Percentiles rank a stretch among this genome's conserved stretches.
Conservation (phyloP, 768 basidiomycete species). For the Boletus rubescentipes region DNA sequence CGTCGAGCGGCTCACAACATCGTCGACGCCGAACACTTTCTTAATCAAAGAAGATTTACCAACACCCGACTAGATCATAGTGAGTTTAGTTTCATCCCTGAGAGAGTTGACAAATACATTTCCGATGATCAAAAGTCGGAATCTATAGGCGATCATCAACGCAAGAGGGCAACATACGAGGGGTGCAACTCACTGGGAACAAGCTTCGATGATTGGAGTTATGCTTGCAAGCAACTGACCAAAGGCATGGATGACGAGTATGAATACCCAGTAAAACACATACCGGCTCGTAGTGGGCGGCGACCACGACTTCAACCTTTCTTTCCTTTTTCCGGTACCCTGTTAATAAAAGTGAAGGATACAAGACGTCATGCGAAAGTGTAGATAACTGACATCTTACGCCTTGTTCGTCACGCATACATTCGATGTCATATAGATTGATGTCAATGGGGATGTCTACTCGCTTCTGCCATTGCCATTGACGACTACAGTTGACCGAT, state of each 20-base stretch:
- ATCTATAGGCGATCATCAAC: neutral
- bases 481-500: neutral
- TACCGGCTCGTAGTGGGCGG: neutral
- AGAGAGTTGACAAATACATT: slow-evolving; percentile 2
- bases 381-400: slow-evolving; percentile 5
- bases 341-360: neutral
- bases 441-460: neutral
- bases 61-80: slow-evolving; percentile 10
- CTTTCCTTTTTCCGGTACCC: slow-evolving; percentile 9
- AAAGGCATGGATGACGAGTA: neutral
- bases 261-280: neutral
- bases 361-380: neutral
- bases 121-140: slow-evolving; percentile 15
- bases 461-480: neutral
- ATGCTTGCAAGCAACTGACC: slow-evolving; percentile 9
- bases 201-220: slow-evolving; percentile 3
- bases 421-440: slow-evolving; percentile 1
- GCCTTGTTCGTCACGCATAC: neutral
- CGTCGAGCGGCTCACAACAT: slow-evolving; percentile 7
- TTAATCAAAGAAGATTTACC: slow-evolving; percentile 16
- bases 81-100: neutral
- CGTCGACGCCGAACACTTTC: slow-evolving; percentile 11
- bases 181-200: slow-evolving; percentile 6
- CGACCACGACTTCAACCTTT: slow-evolving; percentile 8
- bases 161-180: neutral